These are phyloP conservation scores for Fusarium mexicanum DNA, from an alignment of 2,329 filamentous ascomycete species.

Conservation along the genomic window DNA sequence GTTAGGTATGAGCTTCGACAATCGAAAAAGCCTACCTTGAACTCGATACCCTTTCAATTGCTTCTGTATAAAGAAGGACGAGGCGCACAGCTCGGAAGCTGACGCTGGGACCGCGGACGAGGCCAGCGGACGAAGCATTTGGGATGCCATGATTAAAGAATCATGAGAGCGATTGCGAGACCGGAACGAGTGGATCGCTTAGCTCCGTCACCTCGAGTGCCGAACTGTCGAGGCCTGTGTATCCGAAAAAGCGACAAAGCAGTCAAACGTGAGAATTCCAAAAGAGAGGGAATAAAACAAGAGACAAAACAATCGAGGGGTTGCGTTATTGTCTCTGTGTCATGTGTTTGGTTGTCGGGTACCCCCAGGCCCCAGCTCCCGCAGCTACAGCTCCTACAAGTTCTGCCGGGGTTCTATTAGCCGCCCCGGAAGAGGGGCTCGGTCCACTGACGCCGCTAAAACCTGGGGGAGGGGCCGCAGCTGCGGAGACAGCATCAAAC, in stretches of 20 bases:
- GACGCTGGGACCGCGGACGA: conserved; percentile 35
- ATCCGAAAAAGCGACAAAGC: conserved; percentile 8
- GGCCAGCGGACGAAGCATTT: conserved; percentile 48
- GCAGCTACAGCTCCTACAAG: neutral
- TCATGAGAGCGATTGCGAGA: conserved; percentile 41
- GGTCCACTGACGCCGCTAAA: conserved; percentile 29
- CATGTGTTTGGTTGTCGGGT: conserved; percentile 31
- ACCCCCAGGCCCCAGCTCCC: conserved; percentile 13
- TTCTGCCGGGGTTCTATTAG: conserved; percentile 31
- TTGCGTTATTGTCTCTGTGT: conserved; percentile 30
- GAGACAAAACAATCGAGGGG: conserved; percentile 28
- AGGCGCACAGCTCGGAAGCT: conserved; percentile 45
- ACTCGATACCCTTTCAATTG: conserved; percentile 36
- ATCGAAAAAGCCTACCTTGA: conserved; percentile 25
- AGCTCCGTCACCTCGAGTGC: neutral
- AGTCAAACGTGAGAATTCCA: neutral
- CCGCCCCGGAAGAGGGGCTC: conserved; percentile 32
- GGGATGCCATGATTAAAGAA: conserved; percentile 47
- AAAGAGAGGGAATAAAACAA: conserved; percentile 17
- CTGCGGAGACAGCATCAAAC: conserved; percentile 1
- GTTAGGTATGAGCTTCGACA: conserved; percentile 14
- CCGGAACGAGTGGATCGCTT: conserved; percentile 17
- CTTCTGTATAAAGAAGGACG: conserved; percentile 40
- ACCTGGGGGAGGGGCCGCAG: conserved; percentile 35
- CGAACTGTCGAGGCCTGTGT: conserved; percentile 13